Evolutionary conservation across 108 stramenopile species (phyloP).

Genomic region (Pseudonitzschia pungens): DNA sequence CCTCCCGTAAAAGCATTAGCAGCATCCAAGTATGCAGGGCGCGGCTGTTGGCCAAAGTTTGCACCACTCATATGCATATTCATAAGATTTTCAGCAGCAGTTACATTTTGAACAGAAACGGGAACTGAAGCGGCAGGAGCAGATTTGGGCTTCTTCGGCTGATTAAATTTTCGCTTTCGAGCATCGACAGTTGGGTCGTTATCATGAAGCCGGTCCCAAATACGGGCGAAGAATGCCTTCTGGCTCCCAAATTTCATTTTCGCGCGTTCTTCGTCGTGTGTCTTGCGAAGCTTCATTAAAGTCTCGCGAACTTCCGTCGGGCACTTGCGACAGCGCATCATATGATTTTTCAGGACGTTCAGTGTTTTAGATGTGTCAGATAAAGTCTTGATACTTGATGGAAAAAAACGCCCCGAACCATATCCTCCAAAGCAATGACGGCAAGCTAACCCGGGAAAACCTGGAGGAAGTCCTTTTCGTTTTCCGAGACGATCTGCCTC

Average conservation of each 20-base stretch:
- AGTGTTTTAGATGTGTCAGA: conserved; percentile 79
- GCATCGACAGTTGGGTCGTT: conserved; percentile 34
- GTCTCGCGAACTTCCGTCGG: conserved; percentile 57
- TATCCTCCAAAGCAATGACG: conserved; percentile 79
- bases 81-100: neutral
- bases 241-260: conserved; percentile 86
- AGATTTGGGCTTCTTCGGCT: conserved; percentile 11
- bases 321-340: conserved; percentile 76
- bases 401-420: conserved; percentile 83
- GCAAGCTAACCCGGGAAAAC: conserved; percentile 82
- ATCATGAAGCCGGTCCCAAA: conserved; percentile 76
- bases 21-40: conserved; percentile 4
- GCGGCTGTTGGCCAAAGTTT: neutral
- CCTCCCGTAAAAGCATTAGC: conserved; percentile 8
- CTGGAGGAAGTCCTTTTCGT: conserved; percentile 67
- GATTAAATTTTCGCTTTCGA: conserved; percentile 31
- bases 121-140: neutral
- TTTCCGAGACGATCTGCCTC: conserved; percentile 83
- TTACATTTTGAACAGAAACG: neutral
- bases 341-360: conserved; percentile 78
- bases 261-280: conserved; percentile 71
- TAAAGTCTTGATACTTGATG: conserved; percentile 80
- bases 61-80: neutral
- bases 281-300: conserved; percentile 45
- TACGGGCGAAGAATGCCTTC: conserved; percentile 81